Base-by-base conservation (phyloP, 2,329 filamentous ascomycete genomes). In the Thelonectria rubi region DNA sequence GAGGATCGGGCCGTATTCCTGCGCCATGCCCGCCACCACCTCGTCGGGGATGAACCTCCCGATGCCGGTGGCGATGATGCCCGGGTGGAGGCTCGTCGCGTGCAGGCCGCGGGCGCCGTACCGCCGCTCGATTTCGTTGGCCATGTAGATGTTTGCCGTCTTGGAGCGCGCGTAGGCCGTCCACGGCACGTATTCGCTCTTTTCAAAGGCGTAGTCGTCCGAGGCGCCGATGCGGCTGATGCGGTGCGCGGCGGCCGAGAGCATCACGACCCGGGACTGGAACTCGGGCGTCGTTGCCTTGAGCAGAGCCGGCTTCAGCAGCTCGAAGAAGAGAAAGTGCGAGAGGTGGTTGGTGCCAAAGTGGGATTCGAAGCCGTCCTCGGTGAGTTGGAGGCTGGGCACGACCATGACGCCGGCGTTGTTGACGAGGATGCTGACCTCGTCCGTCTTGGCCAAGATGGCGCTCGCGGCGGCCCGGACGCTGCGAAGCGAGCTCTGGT, bases 241-340 rank as follows among this genome's bases (percentile, higher is more conserved):
- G 0, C 66, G 62, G 9, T 86, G 84, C 2, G 68, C 81, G 0
- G 75, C 65, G 1, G 79, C 81, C 0, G 81, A 76, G 1, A 86
- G 68, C 1, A 74, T 71, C 47, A 87, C 75, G 2, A 86, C 80
- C 2, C 84, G 78, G 0, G 80, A 83, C 5, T 76, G 69, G 54
- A 81, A 82, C 0, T 69, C 63, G 0, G 78, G 70, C 0, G 76
- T 79, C 1, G 76, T 66, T 5, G 76, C 75, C 0, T 74, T 65
- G 0, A 85, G 69, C 7, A 86, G 69, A 0, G 76, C 68, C 0
- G 76, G 70, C 24, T 81, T 81, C 26, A 87, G 74, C 0, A 72
- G 80, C 72, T 73, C 60, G 11, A 74, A 74, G 1, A 74, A 30
- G 2, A 74, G 60, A 2, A 74, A 74, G 8, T 74, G 72, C 0